Evolutionary conservation across 176 grass and related monocot species (phyloP), one percentile per base, ranked within the genome.

Genomic region (Typha latifolia): DNA sequence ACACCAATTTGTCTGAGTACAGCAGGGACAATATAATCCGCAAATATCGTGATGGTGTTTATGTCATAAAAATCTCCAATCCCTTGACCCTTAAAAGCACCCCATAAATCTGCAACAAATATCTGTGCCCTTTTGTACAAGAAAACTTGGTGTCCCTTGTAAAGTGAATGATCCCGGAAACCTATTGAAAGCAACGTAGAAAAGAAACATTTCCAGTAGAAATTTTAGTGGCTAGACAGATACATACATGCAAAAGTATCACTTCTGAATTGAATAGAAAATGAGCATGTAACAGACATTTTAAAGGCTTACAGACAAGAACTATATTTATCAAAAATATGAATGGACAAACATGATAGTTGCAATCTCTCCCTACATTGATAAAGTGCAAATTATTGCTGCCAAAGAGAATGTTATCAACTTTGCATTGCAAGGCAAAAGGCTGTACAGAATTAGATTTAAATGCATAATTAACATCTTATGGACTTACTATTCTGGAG

Each of bases 61-160:
- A 93, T 82, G 73, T 93, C 86, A 3, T 85, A 3, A 64, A 99
- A 99, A 61, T 90, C 66, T 23, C 94, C 86, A 16, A 78, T 87
- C 68, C 78, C 85, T 74, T 83, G 18, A 53, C 83, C 86, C 82
- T 93, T 99, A 49, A 99, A 99, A 49, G 94, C 86, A 12, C 94
- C 86, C 94, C 94, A 99, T 47, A 93, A 72, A 87, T 93, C 89
- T 69, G 86, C 89, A 62, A 80, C 94, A 80, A 99, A 93, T 69
- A 99, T 99, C 66, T 99, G 94, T 55, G 89, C 94, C 64, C 94
- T 87, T 83, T 99, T 99, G 79, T 99, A 99, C 62, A 99, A 65
- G 68, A 99, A 99, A 78, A 99, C 66, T 75, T 90, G 94, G 62
- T 75, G 83, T 21, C 86, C 94, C 51, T 99, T 99, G 76, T 99